A percentile compares a stretch with the other conserved stretches of the same genome.
phyloP scores from a whole-genome alignment of 2,329 filamentous ascomycete species.

The Cephalotrichum gorgonifer region DNA sequence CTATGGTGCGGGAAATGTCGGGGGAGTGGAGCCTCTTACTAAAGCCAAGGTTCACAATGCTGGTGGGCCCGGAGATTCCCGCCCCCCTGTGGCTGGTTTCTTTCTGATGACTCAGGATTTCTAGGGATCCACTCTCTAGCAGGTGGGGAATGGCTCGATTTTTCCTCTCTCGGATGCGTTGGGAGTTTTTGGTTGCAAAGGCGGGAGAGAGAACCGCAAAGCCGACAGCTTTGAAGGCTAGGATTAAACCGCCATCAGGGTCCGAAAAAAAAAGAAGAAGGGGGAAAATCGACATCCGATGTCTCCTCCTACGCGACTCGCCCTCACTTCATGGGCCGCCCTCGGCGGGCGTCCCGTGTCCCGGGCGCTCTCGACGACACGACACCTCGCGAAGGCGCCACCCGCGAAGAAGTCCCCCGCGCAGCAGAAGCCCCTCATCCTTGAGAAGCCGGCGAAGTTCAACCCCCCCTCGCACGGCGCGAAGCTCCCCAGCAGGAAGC shows the following conservation, averaged over 20 bases:
- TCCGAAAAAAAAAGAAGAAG: too few species aligned
- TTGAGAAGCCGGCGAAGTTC: constrained; percentile 84
- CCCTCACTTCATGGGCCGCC: neutral
- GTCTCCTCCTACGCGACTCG: neutral
- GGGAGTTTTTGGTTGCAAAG: too few species aligned
- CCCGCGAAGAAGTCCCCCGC: constrained; percentile 3
- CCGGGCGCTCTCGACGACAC: constrained; percentile 1
- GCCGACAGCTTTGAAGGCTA: too few species aligned
- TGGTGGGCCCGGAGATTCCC: neutral
- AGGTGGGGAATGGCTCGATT: neutral
- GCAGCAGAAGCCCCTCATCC: constrained; percentile 50
- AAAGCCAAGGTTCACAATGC: neutral
- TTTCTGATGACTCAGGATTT: too few species aligned
- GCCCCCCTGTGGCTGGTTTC: too few species aligned
- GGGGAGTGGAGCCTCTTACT: neutral
- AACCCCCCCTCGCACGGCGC: constrained; percentile 83
- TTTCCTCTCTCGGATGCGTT: too few species aligned
- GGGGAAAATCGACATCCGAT: neutral
- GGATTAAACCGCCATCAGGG: too few species aligned
- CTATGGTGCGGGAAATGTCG: neutral
- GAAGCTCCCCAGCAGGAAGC: constrained; percentile 46
- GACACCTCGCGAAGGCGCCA: neutral
- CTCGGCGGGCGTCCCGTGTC: neutral
- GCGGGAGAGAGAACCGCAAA: too few species aligned
- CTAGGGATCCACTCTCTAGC: neutral